phyloP scores from a whole-genome alignment of 2,329 filamentous ascomycete genomes.

The Nemania diffusa region DNA sequence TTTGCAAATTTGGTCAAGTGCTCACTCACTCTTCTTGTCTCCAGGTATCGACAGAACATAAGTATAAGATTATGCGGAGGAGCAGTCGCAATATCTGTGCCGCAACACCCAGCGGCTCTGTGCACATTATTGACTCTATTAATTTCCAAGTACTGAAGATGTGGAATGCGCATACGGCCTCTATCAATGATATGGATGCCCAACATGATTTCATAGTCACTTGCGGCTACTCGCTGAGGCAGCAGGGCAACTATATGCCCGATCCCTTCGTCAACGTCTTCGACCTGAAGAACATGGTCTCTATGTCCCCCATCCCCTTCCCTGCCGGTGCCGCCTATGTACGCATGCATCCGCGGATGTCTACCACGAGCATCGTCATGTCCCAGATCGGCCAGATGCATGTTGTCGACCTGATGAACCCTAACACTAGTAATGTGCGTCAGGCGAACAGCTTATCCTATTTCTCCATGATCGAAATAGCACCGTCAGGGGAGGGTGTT shows the following conservation, averaged over 20 bases:
- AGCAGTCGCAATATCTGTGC: conserved; percentile 86
- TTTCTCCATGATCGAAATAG: conserved; percentile 84
- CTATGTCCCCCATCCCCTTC: conserved; percentile 90
- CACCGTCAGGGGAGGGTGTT: conserved; percentile 86
- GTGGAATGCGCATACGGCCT: conserved; percentile 90
- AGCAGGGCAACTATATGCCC: conserved; percentile 81
- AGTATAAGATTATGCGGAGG: conserved; percentile 93
- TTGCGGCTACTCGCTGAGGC: conserved; percentile 89
- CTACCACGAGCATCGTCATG: conserved; percentile 92
- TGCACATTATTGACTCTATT: conserved; percentile 86
- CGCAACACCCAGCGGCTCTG: conserved; percentile 81
- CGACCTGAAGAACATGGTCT: conserved; percentile 88
- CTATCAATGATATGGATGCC: conserved; percentile 96
- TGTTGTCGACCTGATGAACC: conserved; percentile 94
- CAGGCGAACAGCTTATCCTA: conserved; percentile 82
- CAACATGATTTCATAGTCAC: conserved; percentile 95
- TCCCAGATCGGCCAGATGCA: conserved; percentile 95
- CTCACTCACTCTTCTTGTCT: neutral
- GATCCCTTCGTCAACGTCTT: conserved; percentile 96
- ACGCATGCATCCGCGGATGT: conserved; percentile 94
- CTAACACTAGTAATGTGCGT: conserved; percentile 84
- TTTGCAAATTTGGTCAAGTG: neutral
- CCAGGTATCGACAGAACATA: conserved; percentile 75
- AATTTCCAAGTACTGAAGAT: conserved; percentile 82
- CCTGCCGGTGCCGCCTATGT: conserved; percentile 94